Conservation (phyloP, 2,329 filamentous ascomycete species). For the Verticillium longisporum region DNA sequence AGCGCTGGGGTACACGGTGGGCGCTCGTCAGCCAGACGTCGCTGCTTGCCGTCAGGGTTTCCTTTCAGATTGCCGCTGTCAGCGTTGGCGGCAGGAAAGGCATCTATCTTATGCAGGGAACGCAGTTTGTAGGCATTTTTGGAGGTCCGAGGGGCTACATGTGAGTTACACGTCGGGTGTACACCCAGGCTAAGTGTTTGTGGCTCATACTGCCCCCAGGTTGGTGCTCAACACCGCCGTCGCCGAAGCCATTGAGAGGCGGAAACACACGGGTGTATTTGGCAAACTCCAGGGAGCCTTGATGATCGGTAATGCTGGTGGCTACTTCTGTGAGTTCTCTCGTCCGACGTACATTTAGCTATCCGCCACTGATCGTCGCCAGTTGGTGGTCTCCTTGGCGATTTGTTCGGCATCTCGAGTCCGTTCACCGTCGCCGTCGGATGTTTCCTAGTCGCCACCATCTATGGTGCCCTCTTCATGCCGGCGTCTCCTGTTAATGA, state of each 20-base stretch:
- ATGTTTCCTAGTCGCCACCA: slow-evolving; percentile 17
- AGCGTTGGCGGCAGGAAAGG: slow-evolving; percentile 51
- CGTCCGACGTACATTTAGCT: too few species aligned
- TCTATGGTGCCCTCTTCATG: slow-evolving; percentile 24
- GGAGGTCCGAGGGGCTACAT: slow-evolving; percentile 66
- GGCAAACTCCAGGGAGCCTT: slow-evolving; percentile 60
- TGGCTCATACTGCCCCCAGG: slow-evolving; percentile 4
- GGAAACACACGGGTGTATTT: slow-evolving; percentile 55
- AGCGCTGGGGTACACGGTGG: slow-evolving; percentile 55
- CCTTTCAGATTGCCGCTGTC: slow-evolving; percentile 59
- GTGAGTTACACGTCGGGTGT: slow-evolving; percentile 15
- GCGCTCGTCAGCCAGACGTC: slow-evolving; percentile 58
- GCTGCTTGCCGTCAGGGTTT: slow-evolving; percentile 56
- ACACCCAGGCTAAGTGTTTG: too few species aligned
- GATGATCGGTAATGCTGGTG: slow-evolving; percentile 60
- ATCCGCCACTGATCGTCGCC: neutral
- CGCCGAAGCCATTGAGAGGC: slow-evolving; percentile 54
- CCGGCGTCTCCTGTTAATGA: slow-evolving; percentile 17
- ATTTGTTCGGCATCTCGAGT: slow-evolving; percentile 53
- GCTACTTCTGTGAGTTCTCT: slow-evolving; percentile 44
- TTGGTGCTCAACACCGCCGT: slow-evolving; percentile 63
- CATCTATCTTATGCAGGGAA: slow-evolving; percentile 62
- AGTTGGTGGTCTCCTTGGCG: slow-evolving; percentile 59
- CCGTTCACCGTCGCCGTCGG: slow-evolving; percentile 54
- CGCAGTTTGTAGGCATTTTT: slow-evolving; percentile 60